Evolutionary conservation across 1,284 basidiomycete genomes (phyloP).

Genomic region (Puccinia hordei): DNA sequence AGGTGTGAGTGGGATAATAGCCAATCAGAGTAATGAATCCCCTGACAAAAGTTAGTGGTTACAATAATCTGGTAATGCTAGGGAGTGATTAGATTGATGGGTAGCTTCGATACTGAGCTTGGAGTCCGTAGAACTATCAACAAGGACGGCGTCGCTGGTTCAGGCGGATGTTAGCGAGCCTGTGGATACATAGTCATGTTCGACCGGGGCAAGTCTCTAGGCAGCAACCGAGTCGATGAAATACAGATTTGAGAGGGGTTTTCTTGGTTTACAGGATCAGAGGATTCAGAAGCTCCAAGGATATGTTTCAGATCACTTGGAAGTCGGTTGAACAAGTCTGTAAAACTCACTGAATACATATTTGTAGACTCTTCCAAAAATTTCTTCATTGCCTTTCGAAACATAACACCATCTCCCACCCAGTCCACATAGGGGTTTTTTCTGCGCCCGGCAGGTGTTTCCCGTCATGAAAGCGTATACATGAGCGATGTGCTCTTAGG

Average conservation of each 20-base stretch:
- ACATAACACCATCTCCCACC: neutral
- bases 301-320: constrained; percentile 18
- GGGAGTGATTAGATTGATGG: constrained; percentile 4
- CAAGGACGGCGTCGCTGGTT: constrained; percentile 5
- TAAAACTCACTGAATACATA: neutral
- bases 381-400: neutral
- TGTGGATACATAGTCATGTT: neutral
- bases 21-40: neutral
- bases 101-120: neutral
- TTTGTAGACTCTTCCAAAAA: neutral
- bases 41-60: neutral
- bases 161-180: neutral
- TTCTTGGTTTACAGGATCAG: constrained; percentile 17
- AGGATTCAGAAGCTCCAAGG: constrained; percentile 3
- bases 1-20: neutral
- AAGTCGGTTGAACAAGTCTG: neutral
- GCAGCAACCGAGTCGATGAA: constrained; percentile 17
- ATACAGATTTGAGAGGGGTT: neutral
- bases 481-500: too few relatives aligned
- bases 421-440: neutral
- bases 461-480: too few relatives aligned
- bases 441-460: too few relatives aligned
- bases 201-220: neutral
- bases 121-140: constrained; percentile 22
- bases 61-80: neutral